Evolutionary conservation across 768 basidiomycete genomes (phyloP), one percentile per base, ranked within the genome.

Genomic region (Mrakia blollopis): DNA sequence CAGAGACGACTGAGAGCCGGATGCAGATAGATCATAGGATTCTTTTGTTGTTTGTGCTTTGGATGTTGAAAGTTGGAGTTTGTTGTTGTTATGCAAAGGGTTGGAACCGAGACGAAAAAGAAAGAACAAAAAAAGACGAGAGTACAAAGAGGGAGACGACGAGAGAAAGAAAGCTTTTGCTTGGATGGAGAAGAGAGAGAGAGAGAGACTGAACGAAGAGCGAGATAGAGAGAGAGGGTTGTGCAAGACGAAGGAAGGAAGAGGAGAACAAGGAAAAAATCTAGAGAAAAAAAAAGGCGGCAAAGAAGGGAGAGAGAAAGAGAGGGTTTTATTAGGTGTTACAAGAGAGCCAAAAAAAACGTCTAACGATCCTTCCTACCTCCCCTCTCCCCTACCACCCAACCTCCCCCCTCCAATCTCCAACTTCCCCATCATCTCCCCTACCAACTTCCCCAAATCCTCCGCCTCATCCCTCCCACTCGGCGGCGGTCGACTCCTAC

Each of bases 381-480:
- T n/a, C 30, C 32, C 23, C 62, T 35, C 3, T 14, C 16, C 62
- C 3, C 32, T 65, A 35, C 32, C 37, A 1, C 32, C 32, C 37
- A 25, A n/a, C n/a, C 63, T 14, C 57, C 5, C 28, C 41, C 67
- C 41, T 41, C 35, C 41, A 18, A 67, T 2, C 37, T 69, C 39
- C 35, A 69, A 8, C 39, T 69, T 39, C 65, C 35, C 37, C 32
- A n/a, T n/a, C 2, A 69, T 44, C 41, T 39, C 67, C 23, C 41
- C 21, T 18, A 69, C n/a, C 41, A 39, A 25, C 41, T n/a, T 47
- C 23, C 67, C 67, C 67, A 69, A 23, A 16, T 69, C 67, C 41
- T 69, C 67, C 21, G 41, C 41, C n/a, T 69, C 67, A n/a, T 68
- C 65, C 21, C 65, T 35, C n/a, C 65, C 44, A 16, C 35, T 68